A percentile compares a stretch with the other conserved stretches of the same genome.
Evolutionary conservation across 345 rosid species (phyloP).

Genomic region (Pistacia atlantica): DNA sequence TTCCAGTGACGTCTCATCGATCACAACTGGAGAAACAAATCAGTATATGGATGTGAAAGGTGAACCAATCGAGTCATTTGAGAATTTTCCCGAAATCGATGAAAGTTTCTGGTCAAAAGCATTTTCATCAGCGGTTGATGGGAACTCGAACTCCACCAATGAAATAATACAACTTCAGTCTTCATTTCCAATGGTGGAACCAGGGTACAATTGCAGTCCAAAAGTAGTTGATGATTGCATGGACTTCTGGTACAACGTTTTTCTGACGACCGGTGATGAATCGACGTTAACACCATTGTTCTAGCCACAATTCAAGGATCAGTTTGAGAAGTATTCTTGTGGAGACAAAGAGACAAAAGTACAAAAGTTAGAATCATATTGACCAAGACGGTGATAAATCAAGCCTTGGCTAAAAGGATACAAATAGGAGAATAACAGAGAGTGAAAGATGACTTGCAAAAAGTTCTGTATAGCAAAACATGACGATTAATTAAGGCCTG

Average conservation of each 20-base stretch:
- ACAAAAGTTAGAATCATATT: conserved; percentile 8
- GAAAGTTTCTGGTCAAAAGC: conserved; percentile 71
- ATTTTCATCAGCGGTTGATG: conserved; percentile 21
- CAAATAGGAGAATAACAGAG: neutral
- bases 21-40: conserved; percentile 26
- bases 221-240: conserved; percentile 35
- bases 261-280: conserved; percentile 46
- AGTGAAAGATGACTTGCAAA: neutral
- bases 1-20: conserved; percentile 51
- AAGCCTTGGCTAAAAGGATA: neutral
- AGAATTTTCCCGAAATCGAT: conserved; percentile 51
- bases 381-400: neutral
- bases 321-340: neutral
- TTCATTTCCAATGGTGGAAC: conserved; percentile 23
- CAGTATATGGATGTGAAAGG: conserved; percentile 18
- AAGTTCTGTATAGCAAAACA: neutral
- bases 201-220: conserved; percentile 12
- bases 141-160: conserved; percentile 9
- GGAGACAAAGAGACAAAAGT: neutral
- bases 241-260: conserved; percentile 71
- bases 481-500: too few relatives aligned
- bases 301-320: neutral
- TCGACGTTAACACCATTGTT: conserved; percentile 27
- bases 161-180: conserved; percentile 25
- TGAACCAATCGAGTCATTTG: conserved; percentile 32